Conservation (phyloP, 192 early-diverging fungal genomes). For the Backusella tuberculispora region DNA sequence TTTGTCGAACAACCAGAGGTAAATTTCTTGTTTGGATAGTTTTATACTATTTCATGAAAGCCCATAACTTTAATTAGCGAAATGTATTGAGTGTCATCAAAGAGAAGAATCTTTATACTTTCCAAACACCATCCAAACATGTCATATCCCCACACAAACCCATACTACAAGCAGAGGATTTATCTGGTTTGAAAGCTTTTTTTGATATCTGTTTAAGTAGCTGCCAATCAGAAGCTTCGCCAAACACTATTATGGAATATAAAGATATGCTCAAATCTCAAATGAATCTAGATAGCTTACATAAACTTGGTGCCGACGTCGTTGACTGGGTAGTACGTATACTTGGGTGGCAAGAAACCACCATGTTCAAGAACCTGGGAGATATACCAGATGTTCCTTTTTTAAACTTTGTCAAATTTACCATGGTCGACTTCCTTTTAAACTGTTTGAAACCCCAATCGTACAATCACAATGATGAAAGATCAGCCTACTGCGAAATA, state of each 20-base stretch:
- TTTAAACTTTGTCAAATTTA: constrained; percentile 2
- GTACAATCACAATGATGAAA: not conserved
- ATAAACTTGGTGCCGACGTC: not conserved
- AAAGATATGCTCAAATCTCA: not conserved
- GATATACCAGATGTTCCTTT: not conserved
- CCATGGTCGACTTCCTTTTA: not conserved
- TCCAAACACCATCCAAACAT: not conserved
- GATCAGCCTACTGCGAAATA: not conserved
- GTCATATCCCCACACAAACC: constrained; percentile 5
- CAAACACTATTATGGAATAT: not conserved
- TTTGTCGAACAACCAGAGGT: too few species aligned
- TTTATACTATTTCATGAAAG: too few species aligned
- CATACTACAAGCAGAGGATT: constrained; percentile 10
- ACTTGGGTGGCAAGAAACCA: not conserved
- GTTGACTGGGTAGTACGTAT: not conserved
- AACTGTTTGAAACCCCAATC: not conserved
- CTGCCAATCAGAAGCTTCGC: not conserved
- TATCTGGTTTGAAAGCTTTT: not conserved
- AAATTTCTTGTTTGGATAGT: too few species aligned
- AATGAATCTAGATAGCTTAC: not conserved
- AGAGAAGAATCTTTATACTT: constrained; percentile 7
- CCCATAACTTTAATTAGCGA: too few species aligned
- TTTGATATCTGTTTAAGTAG: constrained; percentile 1
- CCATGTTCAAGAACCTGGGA: not conserved
- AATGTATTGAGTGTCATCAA: too few species aligned